Conservation (phyloP, 208 protist genomes). For the Cochliopodium minus region DNA sequence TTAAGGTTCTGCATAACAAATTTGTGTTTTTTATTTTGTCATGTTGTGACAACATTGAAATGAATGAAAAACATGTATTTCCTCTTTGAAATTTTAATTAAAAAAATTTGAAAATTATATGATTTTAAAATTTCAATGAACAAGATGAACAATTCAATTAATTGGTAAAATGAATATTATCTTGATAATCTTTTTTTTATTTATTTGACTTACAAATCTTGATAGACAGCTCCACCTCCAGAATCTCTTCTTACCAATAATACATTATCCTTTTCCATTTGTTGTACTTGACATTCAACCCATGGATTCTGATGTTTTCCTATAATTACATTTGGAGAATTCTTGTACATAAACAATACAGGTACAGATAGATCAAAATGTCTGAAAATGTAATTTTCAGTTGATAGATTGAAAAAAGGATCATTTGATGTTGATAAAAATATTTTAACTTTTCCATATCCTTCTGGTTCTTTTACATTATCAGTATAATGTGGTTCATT, state of each 20-base stretch:
- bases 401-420: constrained; percentile 12
- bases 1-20: constrained; percentile 2
- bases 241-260: constrained; percentile 11
- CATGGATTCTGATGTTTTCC: constrained; percentile 27
- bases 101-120: not conserved
- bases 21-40: constrained; percentile 10
- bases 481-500: no score
- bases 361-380: not conserved
- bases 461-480: no score
- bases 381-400: constrained; percentile 7
- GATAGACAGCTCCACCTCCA: constrained; percentile 27
- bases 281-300: constrained; percentile 15
- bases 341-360: constrained; percentile 12
- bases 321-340: constrained; percentile 20
- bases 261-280: constrained; percentile 16
- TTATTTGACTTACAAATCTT: constrained; percentile 11
- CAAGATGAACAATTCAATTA: not conserved
- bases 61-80: constrained; percentile 1
- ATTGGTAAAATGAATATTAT: not conserved
- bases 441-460: no score
- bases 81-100: not conserved
- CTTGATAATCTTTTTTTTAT: not conserved
- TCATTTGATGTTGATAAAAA: not conserved
- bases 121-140: not conserved
- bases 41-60: not conserved